phyloP scores from a whole-genome alignment of 768 basidiomycete genomes.

The Collybia nuda region DNA sequence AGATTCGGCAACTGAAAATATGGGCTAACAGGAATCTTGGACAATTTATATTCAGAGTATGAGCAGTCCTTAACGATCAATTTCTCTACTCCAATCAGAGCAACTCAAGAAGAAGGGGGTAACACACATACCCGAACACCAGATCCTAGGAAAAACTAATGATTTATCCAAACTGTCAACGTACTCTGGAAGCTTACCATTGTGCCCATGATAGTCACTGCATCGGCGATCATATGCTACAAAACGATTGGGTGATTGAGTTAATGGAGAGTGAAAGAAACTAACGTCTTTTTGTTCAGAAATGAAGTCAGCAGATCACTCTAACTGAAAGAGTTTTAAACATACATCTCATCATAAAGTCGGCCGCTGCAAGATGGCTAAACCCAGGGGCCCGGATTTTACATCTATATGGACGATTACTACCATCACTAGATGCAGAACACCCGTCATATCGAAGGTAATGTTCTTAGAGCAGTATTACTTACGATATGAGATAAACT shows the following conservation, averaged over 20 bases:
- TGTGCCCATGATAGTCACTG: conserved; percentile 96
- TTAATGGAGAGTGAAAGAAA: conserved; percentile 6
- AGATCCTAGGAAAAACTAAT: conserved; percentile 54
- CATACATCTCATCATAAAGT: conserved; percentile 97
- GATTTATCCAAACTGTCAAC: conserved; percentile 5
- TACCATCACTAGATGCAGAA: conserved; percentile 67
- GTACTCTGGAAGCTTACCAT: conserved; percentile 60
- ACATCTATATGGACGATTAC: conserved; percentile 95
- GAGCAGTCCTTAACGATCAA: too few species aligned
- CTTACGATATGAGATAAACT: conserved; percentile 94
- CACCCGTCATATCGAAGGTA: background rate
- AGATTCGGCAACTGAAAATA: too few species aligned
- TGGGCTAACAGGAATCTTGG: too few species aligned
- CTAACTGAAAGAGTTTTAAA: conserved; percentile 18
- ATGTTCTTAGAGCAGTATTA: conserved; percentile 11
- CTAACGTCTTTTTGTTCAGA: conserved; percentile 40
- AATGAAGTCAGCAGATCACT: conserved; percentile 8
- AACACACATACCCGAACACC: conserved; percentile 81
- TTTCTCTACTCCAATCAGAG: too few species aligned
- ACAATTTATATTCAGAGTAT: too few species aligned
- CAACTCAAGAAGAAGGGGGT: background rate
- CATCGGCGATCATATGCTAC: conserved; percentile 89
- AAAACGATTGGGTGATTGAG: conserved; percentile 13
- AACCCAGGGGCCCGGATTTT: conserved; percentile 97
- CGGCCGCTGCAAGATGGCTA: conserved; percentile 91